Evolutionary conservation across 2,329 filamentous ascomycete species (phyloP), one percentile per base, ranked within the genome.

Genomic region (Trichoderma koningii): DNA sequence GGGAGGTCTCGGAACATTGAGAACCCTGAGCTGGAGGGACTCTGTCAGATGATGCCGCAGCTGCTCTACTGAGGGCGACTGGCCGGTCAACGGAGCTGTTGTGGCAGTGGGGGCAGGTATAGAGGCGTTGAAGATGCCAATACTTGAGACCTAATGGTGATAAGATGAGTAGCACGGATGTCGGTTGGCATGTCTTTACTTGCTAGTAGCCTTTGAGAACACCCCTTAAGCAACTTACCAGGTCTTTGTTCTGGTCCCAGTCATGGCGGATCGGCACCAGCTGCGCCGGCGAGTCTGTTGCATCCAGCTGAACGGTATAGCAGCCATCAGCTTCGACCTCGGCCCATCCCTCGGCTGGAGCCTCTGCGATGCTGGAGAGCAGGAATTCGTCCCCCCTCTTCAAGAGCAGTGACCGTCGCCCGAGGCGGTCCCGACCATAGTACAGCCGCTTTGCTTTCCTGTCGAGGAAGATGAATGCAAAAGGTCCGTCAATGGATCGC

Each of bases 251-350:
- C 4, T 70, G 63, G 26, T 71, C 67, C 77, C 77, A 78, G 7
- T 71, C 69, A 66, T 74, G 66, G 45, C 76, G 70, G 3, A 57
- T 57, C 9, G 72, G 69, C 41, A 66, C 47, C 42, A 70, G 21
- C 12, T 60, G 65, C 15, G 59, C 28, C 21, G 55, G 10, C 3
- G 62, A 38, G 19, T 64, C 55, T 19, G 63, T 14, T 12, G 63
- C 38, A 7, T 73, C 72, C 17, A 94, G 75, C 63, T 88, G 81
- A 64, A 94, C 72, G 55, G 84, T 82, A 76, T 95, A 92, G 62
- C 97, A 83, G 7, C 92, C 93, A 74, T 95, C 87, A 15, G 93
- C 91, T 72, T 92, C 88, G 14, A 98, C 89, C 79, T 99, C 95
- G 45, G 80, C 74, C 88, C 93, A 97, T 34, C 77, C 79, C 69